Base-by-base conservation (phyloP, 345 rosid species). In the Lepidium sativum region DNA sequence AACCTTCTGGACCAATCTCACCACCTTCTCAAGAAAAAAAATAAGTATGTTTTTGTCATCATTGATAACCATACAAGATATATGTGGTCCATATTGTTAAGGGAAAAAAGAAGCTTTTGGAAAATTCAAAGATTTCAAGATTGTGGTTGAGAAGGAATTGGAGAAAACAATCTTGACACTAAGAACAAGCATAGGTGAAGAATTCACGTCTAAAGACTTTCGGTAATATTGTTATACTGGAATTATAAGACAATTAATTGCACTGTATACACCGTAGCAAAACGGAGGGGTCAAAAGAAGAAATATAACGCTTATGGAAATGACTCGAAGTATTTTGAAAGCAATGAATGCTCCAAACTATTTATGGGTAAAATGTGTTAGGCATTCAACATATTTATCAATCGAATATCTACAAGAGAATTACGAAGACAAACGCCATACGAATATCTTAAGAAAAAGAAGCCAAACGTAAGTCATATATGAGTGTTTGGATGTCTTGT, bases 371-470 rank as follows among this genome's bases (percentile, higher is more conserved):
- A 25, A 44, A 4, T 23, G 13, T 4, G 13, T 18, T 0, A 4
- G 27, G 1, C 49, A 44, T 4, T 9, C 49, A 0, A 44, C 25
- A 0, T 44, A 44, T 17, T 6, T 44, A 3, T 44, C 0, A 44
- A 44, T 1, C 9, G 21, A 8, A 2, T 43, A 1, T 0, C 23
- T 1, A 43, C 48, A 0, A 43, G 48, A 43, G 11, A 11, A 1
- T 3, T 37, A 2, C 1, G 21, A 20, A 20, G 21, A 20, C 21
- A 9, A 18, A 44, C 50, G 3, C 13, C 50, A 44, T 44, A 44
- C 1, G n/a, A 44, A 18, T 0, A 0, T 0, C 18, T 8, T 1
- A 1, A 1, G 2, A 6, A 11, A 0, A 44, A 44, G n/a, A 44
- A 44, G 3, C 50, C 50, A 9, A 44, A 17, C n/a, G 1, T 44